Base-by-base conservation (phyloP, 352 stramenopile species). In the Pythium grandisporangium region DNA sequence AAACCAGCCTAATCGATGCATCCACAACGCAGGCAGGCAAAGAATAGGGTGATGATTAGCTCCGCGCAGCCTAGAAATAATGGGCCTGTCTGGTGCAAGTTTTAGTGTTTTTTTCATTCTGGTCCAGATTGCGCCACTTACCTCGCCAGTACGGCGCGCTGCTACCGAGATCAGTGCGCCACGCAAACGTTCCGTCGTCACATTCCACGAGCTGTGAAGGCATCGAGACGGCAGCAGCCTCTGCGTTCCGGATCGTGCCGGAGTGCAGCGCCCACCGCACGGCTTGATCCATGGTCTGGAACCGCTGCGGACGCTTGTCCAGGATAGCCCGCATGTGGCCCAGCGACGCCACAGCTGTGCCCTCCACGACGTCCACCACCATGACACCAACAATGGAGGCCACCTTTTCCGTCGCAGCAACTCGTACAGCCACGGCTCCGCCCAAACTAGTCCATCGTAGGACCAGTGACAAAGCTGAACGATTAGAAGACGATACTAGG, bases 351-450 rank as follows among this genome's bases (percentile, higher is more conserved):
- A 94, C 57, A 5, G 84, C 81, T 6, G 84, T 94, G 34, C 81
- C 81, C 42, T 95, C 84, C 7, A 95, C 84, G 6, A 95, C 84
- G 48, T 95, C 84, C 33, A 95, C 78, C 27, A 95, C 81, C 63
- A 95, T 86, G 2, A 93, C 65, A 13, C 84, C 84, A 10, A 76
- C 69, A 8, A 95, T 55, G 3, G 73, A 83, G 13, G 52, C 39
- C 19, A 93, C 61, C 20, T 74, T 61, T 22, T 68, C 53, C 5
- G 68, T 70, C 2, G 69, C 71, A 1, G 69, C 74, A 12, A 89
- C 74, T 13, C 81, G 75, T 22, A 93, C 80, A 11, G 72, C 83
- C 4, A 95, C 60, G 14, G 80, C 81, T 17, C 83, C 84, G 10
- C 84, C 81, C 52, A 95, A 58, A 63, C 83, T 95, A 49, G 0